Percentiles rank a stretch among this genome's conserved stretches.
These are phyloP conservation scores for Agaricales sp. DNA, from an alignment of 1,284 basidiomycete genomes.

Conservation along the genomic window DNA sequence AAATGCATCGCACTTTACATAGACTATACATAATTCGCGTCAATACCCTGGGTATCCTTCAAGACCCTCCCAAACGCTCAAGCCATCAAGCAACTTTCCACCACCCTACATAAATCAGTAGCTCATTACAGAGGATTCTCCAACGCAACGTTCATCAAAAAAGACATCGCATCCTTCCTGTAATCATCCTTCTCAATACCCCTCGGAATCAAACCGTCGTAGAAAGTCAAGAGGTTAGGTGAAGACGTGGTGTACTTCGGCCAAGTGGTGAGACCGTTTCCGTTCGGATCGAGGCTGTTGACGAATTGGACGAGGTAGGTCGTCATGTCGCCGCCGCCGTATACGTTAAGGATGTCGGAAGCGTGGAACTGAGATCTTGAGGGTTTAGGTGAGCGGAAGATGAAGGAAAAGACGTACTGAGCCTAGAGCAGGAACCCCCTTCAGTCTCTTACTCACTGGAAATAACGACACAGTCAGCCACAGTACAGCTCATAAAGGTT, in stretches of 20 bases:
- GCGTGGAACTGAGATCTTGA: constrained; percentile 20
- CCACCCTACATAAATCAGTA: too few relatives aligned
- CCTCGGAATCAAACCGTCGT: constrained; percentile 26
- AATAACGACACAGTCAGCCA: background rate
- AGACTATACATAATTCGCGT: too few relatives aligned
- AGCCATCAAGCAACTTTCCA: too few relatives aligned
- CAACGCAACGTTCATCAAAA: constrained; percentile 26
- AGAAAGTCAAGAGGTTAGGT: constrained; percentile 33
- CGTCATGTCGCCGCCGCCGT: constrained; percentile 25
- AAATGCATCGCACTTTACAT: too few relatives aligned
- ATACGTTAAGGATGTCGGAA: constrained; percentile 29
- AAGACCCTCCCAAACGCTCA: too few relatives aligned
- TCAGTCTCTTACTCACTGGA: constrained; percentile 27
- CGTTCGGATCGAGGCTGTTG: constrained; percentile 36
- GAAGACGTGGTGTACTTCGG: constrained; percentile 31
- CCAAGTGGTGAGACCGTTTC: constrained; percentile 30
- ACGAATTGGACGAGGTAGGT: constrained; percentile 33
- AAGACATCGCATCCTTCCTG: constrained; percentile 29
- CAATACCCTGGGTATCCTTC: too few relatives aligned
- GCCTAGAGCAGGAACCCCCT: constrained; percentile 30
- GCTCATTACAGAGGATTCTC: constrained; percentile 25
- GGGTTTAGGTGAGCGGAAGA: constrained; percentile 10
- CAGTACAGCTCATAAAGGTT: too few relatives aligned
- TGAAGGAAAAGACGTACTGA: constrained; percentile 21
- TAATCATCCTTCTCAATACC: constrained; percentile 29